These are phyloP conservation scores for Lojkania enalia DNA, from an alignment of 2,329 filamentous ascomycete species.

Conservation along the genomic window DNA sequence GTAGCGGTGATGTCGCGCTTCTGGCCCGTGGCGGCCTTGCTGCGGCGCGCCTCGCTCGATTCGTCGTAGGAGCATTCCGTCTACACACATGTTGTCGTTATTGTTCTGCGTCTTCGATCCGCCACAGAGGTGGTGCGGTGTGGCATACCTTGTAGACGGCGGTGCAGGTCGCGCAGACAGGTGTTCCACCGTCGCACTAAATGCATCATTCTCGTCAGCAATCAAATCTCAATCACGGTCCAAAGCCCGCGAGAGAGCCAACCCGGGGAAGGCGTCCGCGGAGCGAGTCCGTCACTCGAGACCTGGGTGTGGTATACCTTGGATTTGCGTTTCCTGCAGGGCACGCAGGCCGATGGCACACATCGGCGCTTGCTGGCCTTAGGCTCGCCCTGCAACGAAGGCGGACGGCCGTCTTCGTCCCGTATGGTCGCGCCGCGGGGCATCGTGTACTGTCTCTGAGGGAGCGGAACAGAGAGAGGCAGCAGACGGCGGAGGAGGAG, in stretches of 20 bases:
- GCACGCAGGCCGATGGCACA: constrained; percentile 50
- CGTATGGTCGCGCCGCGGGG: constrained; percentile 30
- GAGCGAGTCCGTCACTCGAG: not conserved
- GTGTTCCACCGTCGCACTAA: constrained; percentile 55
- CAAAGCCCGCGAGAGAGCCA: not conserved
- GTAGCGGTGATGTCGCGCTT: constrained; percentile 33
- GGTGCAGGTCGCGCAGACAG: constrained; percentile 55
- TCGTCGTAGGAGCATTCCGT: constrained; percentile 56
- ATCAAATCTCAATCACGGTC: not conserved
- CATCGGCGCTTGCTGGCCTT: constrained; percentile 41
- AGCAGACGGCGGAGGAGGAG: not conserved
- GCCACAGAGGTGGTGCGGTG: not conserved
- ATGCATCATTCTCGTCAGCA: constrained; percentile 36
- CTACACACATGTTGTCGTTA: not conserved
- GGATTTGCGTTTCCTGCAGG: constrained; percentile 56
- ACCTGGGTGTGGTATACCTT: no score
- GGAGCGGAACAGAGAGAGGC: constrained; percentile 7
- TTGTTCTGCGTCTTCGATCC: constrained; percentile 1
- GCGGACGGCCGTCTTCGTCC: constrained; percentile 23
- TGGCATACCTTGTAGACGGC: constrained; percentile 50
- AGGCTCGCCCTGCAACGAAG: constrained; percentile 24
- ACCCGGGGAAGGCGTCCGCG: not conserved
- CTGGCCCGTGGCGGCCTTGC: constrained; percentile 37
- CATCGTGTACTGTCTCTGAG: constrained; percentile 28
- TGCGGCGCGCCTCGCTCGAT: constrained; percentile 53